A percentile compares a stretch with the other conserved stretches of the same genome.
phyloP scores from a whole-genome alignment of 495 filamentous ascomycete genomes.

The Trichoderma orchidacearum region DNA sequence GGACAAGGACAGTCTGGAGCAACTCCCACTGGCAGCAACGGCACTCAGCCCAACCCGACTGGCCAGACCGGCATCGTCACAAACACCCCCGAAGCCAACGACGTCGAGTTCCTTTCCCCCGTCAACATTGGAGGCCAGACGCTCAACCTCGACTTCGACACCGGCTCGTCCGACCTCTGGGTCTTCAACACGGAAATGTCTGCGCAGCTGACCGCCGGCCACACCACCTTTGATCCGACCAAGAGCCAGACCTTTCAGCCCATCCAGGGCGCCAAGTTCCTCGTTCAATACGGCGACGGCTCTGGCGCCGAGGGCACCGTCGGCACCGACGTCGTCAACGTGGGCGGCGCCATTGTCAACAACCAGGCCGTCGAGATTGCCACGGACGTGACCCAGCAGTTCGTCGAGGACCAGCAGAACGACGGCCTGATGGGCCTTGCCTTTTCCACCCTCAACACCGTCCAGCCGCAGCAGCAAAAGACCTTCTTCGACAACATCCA shows the following conservation, averaged over 20 bases:
- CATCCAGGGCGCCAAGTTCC: conserved; percentile 21
- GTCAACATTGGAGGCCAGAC: conserved; percentile 50
- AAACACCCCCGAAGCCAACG: conserved; percentile 41
- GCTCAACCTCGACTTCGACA: conserved; percentile 60
- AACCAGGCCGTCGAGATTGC: conserved; percentile 60
- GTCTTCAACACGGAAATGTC: conserved; percentile 23
- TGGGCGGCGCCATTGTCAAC: conserved; percentile 47
- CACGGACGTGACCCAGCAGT: conserved; percentile 41
- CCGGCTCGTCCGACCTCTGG: conserved; percentile 64
- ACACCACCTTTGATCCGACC: conserved; percentile 45
- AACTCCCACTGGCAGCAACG: conserved; percentile 6
- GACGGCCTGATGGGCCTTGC: conserved; percentile 61
- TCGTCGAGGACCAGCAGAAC: conserved; percentile 36
- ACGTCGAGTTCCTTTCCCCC: conserved; percentile 55
- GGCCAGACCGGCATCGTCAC: conserved; percentile 30
- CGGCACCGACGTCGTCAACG: conserved; percentile 51
- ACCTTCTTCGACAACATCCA: conserved; percentile 70
- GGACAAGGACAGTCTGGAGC: conserved; percentile 10
- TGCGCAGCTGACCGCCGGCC: conserved; percentile 22
- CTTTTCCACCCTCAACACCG: conserved; percentile 66
- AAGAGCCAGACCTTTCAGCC: conserved; percentile 23
- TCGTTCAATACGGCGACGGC: conserved; percentile 46
- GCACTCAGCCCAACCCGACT: conserved; percentile 32
- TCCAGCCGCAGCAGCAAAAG: conserved; percentile 43
- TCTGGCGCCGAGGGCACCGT: conserved; percentile 51